Evolutionary conservation across 371 early-diverging fungal genomes (phyloP).

Genomic region (Scutellospora calospora): DNA sequence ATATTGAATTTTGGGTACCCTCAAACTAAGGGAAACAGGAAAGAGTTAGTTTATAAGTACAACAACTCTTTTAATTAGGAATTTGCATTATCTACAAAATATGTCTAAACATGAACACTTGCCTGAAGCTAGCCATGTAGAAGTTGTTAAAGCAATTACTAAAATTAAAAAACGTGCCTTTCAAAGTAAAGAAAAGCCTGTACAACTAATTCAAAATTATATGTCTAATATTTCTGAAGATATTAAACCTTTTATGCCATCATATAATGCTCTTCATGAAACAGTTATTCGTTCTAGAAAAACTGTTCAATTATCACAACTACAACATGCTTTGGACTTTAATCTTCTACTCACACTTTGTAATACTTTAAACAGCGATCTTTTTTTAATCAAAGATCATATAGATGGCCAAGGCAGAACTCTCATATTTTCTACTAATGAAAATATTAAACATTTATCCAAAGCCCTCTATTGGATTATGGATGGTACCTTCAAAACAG

Average conservation of each 20-base stretch:
- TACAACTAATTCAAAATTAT: slow-evolving; percentile 4
- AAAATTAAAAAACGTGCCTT: neutral
- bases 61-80: slow-evolving; percentile 2
- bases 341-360: neutral
- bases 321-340: neutral
- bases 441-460: slow-evolving; percentile 10
- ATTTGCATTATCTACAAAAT: slow-evolving; percentile 9
- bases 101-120: neutral
- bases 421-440: neutral
- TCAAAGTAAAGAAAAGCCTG: neutral
- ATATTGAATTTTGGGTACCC: no score
- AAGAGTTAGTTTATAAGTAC: no score
- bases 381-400: neutral
- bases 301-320: neutral
- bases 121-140: neutral
- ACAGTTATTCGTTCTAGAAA: neutral
- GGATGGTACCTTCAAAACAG: neutral
- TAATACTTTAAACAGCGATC: neutral
- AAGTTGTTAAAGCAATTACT: neutral
- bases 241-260: neutral
- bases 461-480: neutral
- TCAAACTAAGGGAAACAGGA: no score
- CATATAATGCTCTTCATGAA: neutral
- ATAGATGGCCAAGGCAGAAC: neutral
- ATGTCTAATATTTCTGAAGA: neutral